These are phyloP conservation scores for Papilionanthe hybrid DNA, from an alignment of 116 monocot species.

Conservation along the genomic window DNA sequence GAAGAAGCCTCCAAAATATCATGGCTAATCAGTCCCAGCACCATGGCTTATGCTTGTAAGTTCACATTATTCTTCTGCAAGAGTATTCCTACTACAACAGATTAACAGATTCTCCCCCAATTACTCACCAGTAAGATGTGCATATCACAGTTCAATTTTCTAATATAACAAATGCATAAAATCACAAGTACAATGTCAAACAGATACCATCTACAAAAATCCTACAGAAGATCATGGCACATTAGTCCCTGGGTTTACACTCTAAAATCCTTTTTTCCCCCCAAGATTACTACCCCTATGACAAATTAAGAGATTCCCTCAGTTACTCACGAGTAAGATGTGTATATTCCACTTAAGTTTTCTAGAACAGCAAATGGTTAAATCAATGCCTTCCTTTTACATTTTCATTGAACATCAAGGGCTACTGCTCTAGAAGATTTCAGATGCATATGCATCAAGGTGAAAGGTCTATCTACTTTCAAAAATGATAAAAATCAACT, in stretches of 20 bases:
- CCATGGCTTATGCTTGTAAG: background rate
- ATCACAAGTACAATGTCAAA: background rate
- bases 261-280: background rate
- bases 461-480: background rate
- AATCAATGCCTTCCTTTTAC: background rate
- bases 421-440: background rate
- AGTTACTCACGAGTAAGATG: background rate
- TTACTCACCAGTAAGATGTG: background rate
- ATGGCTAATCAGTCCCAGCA: background rate
- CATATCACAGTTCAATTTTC: background rate
- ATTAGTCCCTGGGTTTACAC: background rate
- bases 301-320: background rate
- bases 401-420: background rate
- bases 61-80: background rate
- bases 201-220: background rate
- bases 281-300: background rate
- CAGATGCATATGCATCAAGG: background rate
- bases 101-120: background rate
- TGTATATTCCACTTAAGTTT: background rate
- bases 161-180: background rate
- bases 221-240: background rate
- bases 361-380: background rate
- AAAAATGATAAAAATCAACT: background rate
- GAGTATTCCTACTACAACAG: background rate
- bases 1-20: background rate